Base-by-base conservation (phyloP, 495 filamentous ascomycete genomes). In the Annulohypoxylon bovei region DNA sequence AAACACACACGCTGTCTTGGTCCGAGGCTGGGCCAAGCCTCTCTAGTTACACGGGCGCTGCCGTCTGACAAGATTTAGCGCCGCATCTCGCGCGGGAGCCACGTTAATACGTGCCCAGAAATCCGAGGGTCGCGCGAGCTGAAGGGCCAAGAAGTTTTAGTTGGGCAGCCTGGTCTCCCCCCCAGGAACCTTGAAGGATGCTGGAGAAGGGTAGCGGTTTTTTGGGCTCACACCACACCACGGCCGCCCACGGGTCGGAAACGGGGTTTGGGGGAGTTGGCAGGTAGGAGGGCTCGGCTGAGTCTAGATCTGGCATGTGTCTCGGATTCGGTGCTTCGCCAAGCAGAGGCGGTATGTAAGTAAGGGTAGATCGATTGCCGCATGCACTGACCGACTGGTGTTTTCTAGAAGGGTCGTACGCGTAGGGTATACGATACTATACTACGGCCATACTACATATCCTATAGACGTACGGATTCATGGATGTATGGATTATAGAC, bases 281-380 rank as follows among this genome's bases (percentile, higher is more conserved):
- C 4, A 28, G 23, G 23, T 28, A 27, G 22, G 22, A 50, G 46
- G 23, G 12, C 11, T 32, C 18, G n/a, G 27, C 18, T 27, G 8
- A 3, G 8, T 32, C 33, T 56, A 56, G 25, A 56, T 55, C n/a
- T 6, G n/a, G 18, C 22, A 9, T 25, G 18, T 56, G 53, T 56
- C 53, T 56, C 47, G 37, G 55, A 30, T 62, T 53, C 23, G 18
- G 39, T 35, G 35, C 18, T 11, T 18, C 49, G 49, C 49, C 49
- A 53, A 53, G 49, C 12, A 33, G 27, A 28, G 18, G 27, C 49
- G n/a, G 49, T 33, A 33, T 32, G 12, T 49, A 49, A 4, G 49
- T 32, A 30, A 20, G 46, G 20, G 67, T 49, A 70, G 68, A 65
- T 62, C 68, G 57, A 71, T 65, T 47, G 56, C 67, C 55, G 56